Conservation (phyloP, 78 protist species). For the Dictyostelium purpureum region DNA sequence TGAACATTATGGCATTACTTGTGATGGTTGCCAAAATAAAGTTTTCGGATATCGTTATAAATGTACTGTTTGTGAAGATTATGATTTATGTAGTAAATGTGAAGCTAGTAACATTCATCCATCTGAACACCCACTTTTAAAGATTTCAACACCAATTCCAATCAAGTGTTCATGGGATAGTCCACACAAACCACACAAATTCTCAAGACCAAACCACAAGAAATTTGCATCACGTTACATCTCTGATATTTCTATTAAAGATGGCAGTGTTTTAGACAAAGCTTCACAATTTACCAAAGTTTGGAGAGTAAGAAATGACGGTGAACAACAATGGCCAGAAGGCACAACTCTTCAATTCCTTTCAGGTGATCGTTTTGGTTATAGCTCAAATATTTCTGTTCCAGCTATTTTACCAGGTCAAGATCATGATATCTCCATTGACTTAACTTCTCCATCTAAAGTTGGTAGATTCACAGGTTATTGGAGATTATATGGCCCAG, state of each 20-base stretch:
- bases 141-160: slow-evolving; percentile 39
- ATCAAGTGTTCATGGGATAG: neutral
- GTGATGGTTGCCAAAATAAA: slow-evolving; percentile 60
- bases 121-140: slow-evolving; percentile 41
- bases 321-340: slow-evolving; percentile 75
- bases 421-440: slow-evolving; percentile 56
- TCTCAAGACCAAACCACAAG: slow-evolving; percentile 11
- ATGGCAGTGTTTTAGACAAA: slow-evolving; percentile 72
- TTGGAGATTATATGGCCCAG: slow-evolving; percentile 69
- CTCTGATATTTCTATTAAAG: slow-evolving; percentile 72
- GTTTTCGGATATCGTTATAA: slow-evolving; percentile 76
- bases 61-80: slow-evolving; percentile 71
- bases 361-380: slow-evolving; percentile 68
- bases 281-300: slow-evolving; percentile 56
- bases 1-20: slow-evolving; percentile 58
- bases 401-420: slow-evolving; percentile 38
- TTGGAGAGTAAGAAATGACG: slow-evolving; percentile 80
- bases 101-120: slow-evolving; percentile 24
- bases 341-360: slow-evolving; percentile 42
- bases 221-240: slow-evolving; percentile 52
- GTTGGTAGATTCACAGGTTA: slow-evolving; percentile 79
- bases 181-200: neutral
- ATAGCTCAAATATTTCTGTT: neutral
- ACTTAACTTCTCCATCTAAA: slow-evolving; percentile 55
- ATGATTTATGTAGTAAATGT: slow-evolving; percentile 75